Evolutionary conservation across 768 basidiomycete species (phyloP).

Genomic region (Suillus variegatus): DNA sequence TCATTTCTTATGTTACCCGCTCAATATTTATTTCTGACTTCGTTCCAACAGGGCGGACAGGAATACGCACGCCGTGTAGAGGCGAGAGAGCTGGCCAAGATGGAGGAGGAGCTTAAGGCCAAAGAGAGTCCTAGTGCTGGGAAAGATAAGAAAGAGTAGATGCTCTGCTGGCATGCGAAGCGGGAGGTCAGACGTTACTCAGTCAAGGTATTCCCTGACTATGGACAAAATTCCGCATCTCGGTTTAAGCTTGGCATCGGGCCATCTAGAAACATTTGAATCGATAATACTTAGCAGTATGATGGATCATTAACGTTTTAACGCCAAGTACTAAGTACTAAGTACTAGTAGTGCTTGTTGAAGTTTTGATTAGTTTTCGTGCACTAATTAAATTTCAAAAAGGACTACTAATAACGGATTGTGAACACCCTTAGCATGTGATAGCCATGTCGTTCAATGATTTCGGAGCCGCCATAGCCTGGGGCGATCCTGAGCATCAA

Average conservation of each 20-base stretch:
- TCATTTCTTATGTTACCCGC: slow-evolving; percentile 8
- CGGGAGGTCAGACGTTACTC: neutral
- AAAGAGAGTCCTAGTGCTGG: slow-evolving; percentile 18
- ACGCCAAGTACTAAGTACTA: too few species aligned
- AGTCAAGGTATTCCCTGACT: neutral
- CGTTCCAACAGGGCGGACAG: slow-evolving; percentile 68
- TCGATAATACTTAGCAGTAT: neutral
- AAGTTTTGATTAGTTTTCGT: neutral
- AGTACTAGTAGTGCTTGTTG: neutral
- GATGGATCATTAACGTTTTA: neutral
- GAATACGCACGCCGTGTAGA: slow-evolving; percentile 76
- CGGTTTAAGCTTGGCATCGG: neutral
- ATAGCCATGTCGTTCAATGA: slow-evolving; percentile 47
- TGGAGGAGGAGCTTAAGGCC: slow-evolving; percentile 37
- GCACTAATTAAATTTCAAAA: neutral
- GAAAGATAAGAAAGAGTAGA: slow-evolving; percentile 34
- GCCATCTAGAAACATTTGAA: neutral
- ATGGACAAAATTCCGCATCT: neutral
- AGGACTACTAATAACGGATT: too few species aligned
- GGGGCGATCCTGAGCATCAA: slow-evolving; percentile 48
- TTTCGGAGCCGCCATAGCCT: slow-evolving; percentile 44
- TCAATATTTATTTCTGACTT: slow-evolving; percentile 12
- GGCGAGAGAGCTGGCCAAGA: slow-evolving; percentile 38
- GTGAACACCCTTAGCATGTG: neutral
- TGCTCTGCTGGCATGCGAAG: slow-evolving; percentile 1